These are phyloP conservation scores for Epichloe hybrida DNA, from an alignment of 2,329 filamentous ascomycete species.

Conservation along the genomic window DNA sequence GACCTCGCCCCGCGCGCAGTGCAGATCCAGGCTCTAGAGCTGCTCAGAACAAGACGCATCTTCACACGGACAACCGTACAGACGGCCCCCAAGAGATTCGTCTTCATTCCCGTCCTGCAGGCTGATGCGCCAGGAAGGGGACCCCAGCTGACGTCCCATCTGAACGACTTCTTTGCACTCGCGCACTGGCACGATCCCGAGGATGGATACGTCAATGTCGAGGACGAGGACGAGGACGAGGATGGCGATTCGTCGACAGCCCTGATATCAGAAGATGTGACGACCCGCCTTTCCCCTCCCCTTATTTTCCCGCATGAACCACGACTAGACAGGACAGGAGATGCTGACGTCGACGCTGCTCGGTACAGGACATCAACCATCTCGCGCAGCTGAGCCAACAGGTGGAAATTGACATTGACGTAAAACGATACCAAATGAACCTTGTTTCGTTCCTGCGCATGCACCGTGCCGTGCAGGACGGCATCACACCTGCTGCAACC, in stretches of 20 bases:
- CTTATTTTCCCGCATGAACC: too few species aligned
- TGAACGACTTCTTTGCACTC: constrained; percentile 77
- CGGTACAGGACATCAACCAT: constrained; percentile 37
- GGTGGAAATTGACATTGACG: constrained; percentile 58
- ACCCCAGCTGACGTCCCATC: constrained; percentile 38
- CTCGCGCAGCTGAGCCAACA: constrained; percentile 44
- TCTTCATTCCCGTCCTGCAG: constrained; percentile 63
- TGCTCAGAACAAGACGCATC: constrained; percentile 67
- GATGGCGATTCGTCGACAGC: constrained; percentile 12
- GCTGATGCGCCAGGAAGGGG: constrained; percentile 29
- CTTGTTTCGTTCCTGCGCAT: constrained; percentile 75
- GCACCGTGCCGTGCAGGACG: constrained; percentile 70
- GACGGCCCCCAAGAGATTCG: constrained; percentile 60
- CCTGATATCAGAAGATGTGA: constrained; percentile 31
- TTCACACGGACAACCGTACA: constrained; percentile 64
- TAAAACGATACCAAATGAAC: constrained; percentile 76
- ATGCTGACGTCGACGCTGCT: background rate
- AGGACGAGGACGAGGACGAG: constrained; percentile 44
- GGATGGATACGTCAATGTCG: constrained; percentile 63
- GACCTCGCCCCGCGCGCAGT: constrained; percentile 59
- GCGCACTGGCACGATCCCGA: constrained; percentile 68
- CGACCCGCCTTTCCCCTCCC: constrained; percentile 4
- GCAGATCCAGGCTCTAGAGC: constrained; percentile 67
- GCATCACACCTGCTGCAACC: constrained; percentile 66
- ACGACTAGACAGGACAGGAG: background rate